Evolutionary conservation across 169 alveolate genomes (phyloP), one percentile per base, ranked within the genome.

Genomic region (Plasmodium gallinaceum): DNA sequence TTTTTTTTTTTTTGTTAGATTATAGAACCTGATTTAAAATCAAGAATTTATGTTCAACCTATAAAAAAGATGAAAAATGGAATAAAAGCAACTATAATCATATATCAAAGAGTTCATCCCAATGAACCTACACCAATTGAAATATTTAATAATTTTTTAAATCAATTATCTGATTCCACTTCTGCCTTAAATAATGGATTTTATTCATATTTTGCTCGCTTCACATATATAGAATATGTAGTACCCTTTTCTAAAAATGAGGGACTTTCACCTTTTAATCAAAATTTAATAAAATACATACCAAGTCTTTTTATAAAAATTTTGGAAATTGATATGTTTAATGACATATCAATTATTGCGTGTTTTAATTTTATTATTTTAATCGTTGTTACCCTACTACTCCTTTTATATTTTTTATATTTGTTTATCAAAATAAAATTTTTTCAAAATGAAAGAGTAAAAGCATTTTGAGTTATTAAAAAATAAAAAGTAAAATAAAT

Each of bases 71-170:
- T 68, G 80, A 69, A 66, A 45, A 52, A 83, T 61, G 91, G 85
- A 68, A 57, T 83, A 58, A 83, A 83, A 26, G 83, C 74, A 26
- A 83, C 86, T 1, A 46, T 83, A 69, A 68, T 68, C 32, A 83
- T 83, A 39, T 68, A 37, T 51, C 72, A 69, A 45, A 54, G 73
- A 52, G 48, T 24, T 60, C 32, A 60, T n/a, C 86, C 91, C 8
- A 65, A 51, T 43, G 91, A 83, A 43, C 91, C 91, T 0, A 83
- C 91, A 26, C 85, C 91, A 22, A 69, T 61, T 45, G 74, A 83
- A 68, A 70, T 83, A 52, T 69, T 83, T 68, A 66, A 58, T 61
- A 83, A 52, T 68, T 83, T 83, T 61, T 48, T 83, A 8, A 66
- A 83, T 45, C 91, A 83, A 22, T 83, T 83, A 54, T 32, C 78